Base-by-base conservation (phyloP, 2,329 filamentous ascomycete genomes). In the Xylaria sp. region DNA sequence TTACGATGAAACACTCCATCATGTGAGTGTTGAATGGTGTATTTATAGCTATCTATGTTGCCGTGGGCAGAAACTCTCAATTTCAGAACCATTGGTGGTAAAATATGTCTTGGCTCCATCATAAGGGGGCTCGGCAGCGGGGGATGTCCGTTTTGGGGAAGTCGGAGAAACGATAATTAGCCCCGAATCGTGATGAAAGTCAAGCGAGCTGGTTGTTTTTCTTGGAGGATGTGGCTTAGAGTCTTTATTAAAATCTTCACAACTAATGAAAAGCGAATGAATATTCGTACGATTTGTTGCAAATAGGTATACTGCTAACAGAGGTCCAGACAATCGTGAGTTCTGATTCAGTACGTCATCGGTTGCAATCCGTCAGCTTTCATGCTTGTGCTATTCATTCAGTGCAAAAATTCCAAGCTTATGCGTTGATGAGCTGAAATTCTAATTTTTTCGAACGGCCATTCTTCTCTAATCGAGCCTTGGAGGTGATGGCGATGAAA, bases 1-100 rank as follows among this genome's bases (percentile, higher is more conserved):
- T 52, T 20, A 15, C 15, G 28, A 61, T 53, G 43, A 60, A 57
- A 60, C 34, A 13, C 15, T 43, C 20, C 36, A 61, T 65, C 20
- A 12, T 41, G 18, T 18, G 32, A 53, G 39, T 50, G 9, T 9
- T 36, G 13, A 13, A 41, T 18, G 23, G 23, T 10, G n/a, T 30
- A 60, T 48, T 60, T 39, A 39, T 60, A 53, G 4, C 28, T 45
- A n/a, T 41, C 43, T 20, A 39, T 32, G 30, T 20, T 48, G 3
- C 34, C n/a, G 3, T 41, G n/a, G 23, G 23, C 1, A 1, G 34
- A 18, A 12, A 4, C 25, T 50, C 18, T 23, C 20, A 34, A 32
- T 25, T 55, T 28, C 28, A 20, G 25, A 43, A 25, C 41, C 45
- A 70, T 70, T 70, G 68, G 68, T 68, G 68, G 68, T 56, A 70